A percentile compares a stretch with the other conserved stretches of the same genome.
Evolutionary conservation across 192 early-diverging fungal genomes (phyloP).

Genomic region (Cetraspora pellucida): DNA sequence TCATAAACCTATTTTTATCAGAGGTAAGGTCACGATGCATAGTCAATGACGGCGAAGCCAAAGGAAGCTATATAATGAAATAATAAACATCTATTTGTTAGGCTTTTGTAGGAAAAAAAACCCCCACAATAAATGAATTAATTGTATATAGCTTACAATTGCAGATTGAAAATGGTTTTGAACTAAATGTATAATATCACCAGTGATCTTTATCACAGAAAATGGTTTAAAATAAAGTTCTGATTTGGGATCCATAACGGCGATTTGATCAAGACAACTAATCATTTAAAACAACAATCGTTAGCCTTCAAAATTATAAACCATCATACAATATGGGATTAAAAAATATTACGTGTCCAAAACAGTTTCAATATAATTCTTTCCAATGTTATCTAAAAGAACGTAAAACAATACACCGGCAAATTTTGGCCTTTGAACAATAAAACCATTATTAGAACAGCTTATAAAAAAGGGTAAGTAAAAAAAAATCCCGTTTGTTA

Average conservation of each 20-base stretch:
- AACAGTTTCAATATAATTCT: conserved; percentile 79
- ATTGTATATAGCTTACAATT: conserved; percentile 53
- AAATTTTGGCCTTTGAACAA: conserved; percentile 58
- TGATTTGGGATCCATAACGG: conserved; percentile 55
- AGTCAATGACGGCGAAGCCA: conserved; percentile 67
- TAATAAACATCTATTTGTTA: neutral
- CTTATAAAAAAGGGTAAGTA: neutral
- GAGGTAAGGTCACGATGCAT: conserved; percentile 85
- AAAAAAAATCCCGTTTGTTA: neutral
- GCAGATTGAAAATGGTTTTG: conserved; percentile 81
- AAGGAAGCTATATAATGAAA: conserved; percentile 57
- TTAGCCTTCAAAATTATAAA: no score
- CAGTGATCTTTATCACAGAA: conserved; percentile 63
- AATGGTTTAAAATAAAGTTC: conserved; percentile 72
- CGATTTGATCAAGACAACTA: conserved; percentile 68
- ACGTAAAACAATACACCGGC: conserved; percentile 70
- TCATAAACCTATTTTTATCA: conserved; percentile 88
- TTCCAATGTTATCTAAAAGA: conserved; percentile 78
- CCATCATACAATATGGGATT: no score
- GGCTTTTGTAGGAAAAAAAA: neutral
- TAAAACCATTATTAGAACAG: neutral
- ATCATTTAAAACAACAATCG: neutral
- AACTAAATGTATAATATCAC: conserved; percentile 72
- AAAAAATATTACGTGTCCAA: conserved; percentile 62
- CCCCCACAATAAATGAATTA: neutral